Conservation (phyloP, 2,329 filamentous ascomycete species). For the Talaromyces sp. region DNA sequence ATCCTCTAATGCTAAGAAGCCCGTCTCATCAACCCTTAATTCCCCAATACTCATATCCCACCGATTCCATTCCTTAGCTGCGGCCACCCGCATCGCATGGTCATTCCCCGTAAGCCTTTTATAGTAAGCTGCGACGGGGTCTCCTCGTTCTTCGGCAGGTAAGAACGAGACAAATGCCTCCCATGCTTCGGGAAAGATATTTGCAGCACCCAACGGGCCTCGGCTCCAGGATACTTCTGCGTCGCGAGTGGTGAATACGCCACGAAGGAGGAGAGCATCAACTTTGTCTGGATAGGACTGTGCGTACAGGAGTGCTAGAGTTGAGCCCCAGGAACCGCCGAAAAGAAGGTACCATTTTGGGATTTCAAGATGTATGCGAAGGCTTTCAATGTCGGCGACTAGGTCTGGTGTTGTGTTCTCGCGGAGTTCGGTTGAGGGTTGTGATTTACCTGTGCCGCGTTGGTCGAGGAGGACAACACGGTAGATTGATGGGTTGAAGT, state of each 20-base stretch:
- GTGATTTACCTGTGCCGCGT: slow-evolving; percentile 49
- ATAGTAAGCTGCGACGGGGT: slow-evolving; percentile 44
- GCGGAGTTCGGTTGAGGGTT: slow-evolving; percentile 42
- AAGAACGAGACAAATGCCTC: slow-evolving; percentile 41
- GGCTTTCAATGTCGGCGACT: slow-evolving; percentile 49
- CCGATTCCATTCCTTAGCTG: slow-evolving; percentile 41
- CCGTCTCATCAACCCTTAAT: slow-evolving; percentile 24
- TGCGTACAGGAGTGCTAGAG: slow-evolving; percentile 49
- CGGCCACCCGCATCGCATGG: slow-evolving; percentile 27
- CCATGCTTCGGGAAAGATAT: slow-evolving; percentile 45
- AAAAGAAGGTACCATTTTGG: slow-evolving; percentile 50
- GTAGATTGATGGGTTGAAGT: slow-evolving; percentile 50
- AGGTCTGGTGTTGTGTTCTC: slow-evolving; percentile 52
- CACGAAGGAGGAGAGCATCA: slow-evolving; percentile 45
- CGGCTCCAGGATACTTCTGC: slow-evolving; percentile 44
- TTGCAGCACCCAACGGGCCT: slow-evolving; percentile 27
- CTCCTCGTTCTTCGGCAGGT: slow-evolving; percentile 40
- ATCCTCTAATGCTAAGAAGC: slow-evolving; percentile 32
- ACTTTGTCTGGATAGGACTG: slow-evolving; percentile 46
- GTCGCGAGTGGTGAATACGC: slow-evolving; percentile 41
- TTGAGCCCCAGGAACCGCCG: slow-evolving; percentile 54
- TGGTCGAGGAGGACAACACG: slow-evolving; percentile 53
- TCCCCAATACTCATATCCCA: slow-evolving; percentile 39
- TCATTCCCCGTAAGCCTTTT: slow-evolving; percentile 43
- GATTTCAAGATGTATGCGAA: slow-evolving; percentile 47